Base-by-base conservation (phyloP, 352 stramenopile species). In the Phytophthora citricola region DNA sequence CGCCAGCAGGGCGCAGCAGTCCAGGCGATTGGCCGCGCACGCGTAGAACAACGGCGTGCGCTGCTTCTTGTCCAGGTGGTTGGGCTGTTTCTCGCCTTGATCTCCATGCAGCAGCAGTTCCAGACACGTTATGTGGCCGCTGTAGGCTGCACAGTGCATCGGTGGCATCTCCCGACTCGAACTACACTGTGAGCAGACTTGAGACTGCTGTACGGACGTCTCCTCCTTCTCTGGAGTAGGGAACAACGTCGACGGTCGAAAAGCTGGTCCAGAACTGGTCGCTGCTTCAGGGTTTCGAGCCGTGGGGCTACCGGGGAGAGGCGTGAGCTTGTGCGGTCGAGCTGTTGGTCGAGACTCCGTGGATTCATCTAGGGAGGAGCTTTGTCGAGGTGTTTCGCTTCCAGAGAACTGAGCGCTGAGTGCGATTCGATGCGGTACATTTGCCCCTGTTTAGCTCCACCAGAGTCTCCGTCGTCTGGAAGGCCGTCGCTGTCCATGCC, bases 391-490 rank as follows among this genome's bases (percentile, higher is more conserved):
- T 84, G 49, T 51, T 79, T 85, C 2, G 74, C 52, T 10, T 85
- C 76, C 7, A 90, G 66, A 22, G 80, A 87, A 39, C 68, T 84
- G 31, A 90, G 62, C 20, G 78, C 70, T n/a, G 81, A 88, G 58
- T 90, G 81, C 17, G 81, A 90, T 46, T 90, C 75, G 47, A 90
- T 90, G 31, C 74, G 73, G 43, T 90, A 90, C 75, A 90, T 67
- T 11, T 7, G 72, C 26, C 54, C 61, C 11, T 63, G 53, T 12
- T 65, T 69, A 5, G 43, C 27, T 32, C 31, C 15, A 41, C 40
- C 44, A 22, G 9, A 7, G 22, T 41, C 36, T 20, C 22, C 44
- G 14, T 44, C 57, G 15, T 61, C 39, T 11, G 50, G 55, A 10
- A 17, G 58, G 6, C 36, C 46, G n/a, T 67, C 44, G 2, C 67